Evolutionary conservation across 768 basidiomycete genomes (phyloP), one percentile per base, ranked within the genome.

Genomic region (Mrakia hoshinonis): DNA sequence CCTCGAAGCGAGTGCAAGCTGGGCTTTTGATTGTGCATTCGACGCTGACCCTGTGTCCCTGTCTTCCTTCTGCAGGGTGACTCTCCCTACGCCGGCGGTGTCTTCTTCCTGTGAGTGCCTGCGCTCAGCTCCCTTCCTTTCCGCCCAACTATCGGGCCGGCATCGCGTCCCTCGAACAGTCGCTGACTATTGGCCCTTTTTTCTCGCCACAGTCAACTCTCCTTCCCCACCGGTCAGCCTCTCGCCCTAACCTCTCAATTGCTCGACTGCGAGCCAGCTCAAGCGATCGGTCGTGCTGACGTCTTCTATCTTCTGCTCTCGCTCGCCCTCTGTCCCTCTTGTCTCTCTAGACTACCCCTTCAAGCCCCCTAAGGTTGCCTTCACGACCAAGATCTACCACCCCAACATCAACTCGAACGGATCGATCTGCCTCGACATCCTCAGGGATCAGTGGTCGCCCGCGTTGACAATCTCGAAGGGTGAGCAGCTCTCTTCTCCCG

Each of bases 351-450:
- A 99, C 81, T 99, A 99, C 84, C 96, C 96, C 31, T 98, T 98
- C 89, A 97, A 98, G 83, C 96, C 96, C 52, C 96, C 96, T 82
- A 99, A 99, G 86, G 92, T 99, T 82, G 89, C 89, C 84, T 99
- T 99, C 82, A 95, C 92, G 76, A 98, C 96, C 79, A 62, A 67
- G 60, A 64, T 49, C 43, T 48, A 34, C 64, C 68, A 61, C 60
- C 60, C 60, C 61, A 77, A 76, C 85, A 97, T 99, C 92, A 99
- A 99, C 80, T 91, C 95, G 76, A 99, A 99, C 78, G 96, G 96
- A 51, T 94, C 92, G 74, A 98, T 99, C 81, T 99, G 95, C 81
- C 83, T 99, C 77, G 96, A 99, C 81, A 99, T 99, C 79, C 83
- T 99, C 79, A 85, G 94, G 81, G 96, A 99, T 81, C 96, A 98